A percentile compares a stretch with the other conserved stretches of the same genome.
phyloP scores from a whole-genome alignment of 2,329 filamentous ascomycete species.

The Dactylellina sp. region DNA sequence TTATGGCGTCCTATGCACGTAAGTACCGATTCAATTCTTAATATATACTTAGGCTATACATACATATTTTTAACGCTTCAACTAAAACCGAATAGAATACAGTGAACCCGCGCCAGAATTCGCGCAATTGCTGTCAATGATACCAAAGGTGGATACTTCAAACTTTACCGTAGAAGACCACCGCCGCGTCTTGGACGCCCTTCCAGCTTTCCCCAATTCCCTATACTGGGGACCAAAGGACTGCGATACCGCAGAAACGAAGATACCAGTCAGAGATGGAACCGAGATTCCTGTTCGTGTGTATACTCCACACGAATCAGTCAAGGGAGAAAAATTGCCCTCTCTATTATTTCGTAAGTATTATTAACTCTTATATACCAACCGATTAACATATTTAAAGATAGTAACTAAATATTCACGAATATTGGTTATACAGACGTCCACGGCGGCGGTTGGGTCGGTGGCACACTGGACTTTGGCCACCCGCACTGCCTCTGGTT shows the following conservation, averaged over 20 bases:
- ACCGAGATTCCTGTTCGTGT: conserved; percentile 20
- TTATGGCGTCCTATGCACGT: conserved; percentile 41
- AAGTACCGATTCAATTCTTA: neutral
- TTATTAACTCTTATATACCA: neutral
- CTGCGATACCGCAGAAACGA: conserved; percentile 20
- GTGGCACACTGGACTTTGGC: conserved; percentile 35
- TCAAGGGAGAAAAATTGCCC: conserved; percentile 19
- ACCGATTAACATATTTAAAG: neutral
- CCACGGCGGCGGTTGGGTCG: conserved; percentile 52
- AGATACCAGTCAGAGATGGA: conserved; percentile 30
- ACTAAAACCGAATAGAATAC: conserved; percentile 19
- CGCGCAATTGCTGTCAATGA: conserved; percentile 3
- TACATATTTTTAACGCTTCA: neutral
- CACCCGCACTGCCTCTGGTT: conserved; percentile 47
- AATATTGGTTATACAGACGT: conserved; percentile 15
- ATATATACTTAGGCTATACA: neutral
- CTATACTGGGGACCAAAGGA: conserved; percentile 33
- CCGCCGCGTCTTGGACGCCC: neutral
- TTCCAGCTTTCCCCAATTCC: conserved; percentile 21
- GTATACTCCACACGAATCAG: conserved; percentile 35
- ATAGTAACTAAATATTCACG: neutral
- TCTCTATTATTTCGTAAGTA: conserved; percentile 45
- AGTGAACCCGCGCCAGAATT: conserved; percentile 37
- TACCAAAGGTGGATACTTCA: conserved; percentile 8
- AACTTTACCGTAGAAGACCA: conserved; percentile 12